A percentile compares a stretch with the other conserved stretches of the same genome.
Conservation (phyloP, 176 grass and related monocot species). For the Phoenix dactylifera region DNA sequence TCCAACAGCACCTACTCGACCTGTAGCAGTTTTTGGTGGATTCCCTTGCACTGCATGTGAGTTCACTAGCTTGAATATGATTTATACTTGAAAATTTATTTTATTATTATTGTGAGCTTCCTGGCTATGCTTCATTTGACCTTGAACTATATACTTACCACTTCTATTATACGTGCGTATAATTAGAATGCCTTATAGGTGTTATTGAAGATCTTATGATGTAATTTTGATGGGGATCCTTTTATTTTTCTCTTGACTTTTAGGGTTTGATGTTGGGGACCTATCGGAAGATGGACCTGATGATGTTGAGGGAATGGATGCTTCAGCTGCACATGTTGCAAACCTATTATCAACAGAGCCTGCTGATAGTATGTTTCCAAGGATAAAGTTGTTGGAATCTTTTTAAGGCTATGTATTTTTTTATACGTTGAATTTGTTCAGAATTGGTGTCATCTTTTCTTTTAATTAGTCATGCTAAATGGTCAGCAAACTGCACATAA, state of each 20-base stretch:
- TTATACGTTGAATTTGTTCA: no score
- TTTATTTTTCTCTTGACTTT: conserved; percentile 1
- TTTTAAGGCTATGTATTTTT: no score
- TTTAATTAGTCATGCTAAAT: not conserved
- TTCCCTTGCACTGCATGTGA: conserved; percentile 22
- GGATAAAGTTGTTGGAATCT: no score
- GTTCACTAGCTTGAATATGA: not conserved
- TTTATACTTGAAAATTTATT: not conserved
- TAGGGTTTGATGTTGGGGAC: conserved; percentile 93
- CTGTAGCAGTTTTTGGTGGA: conserved; percentile 18
- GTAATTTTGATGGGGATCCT: no score
- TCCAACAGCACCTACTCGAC: conserved; percentile 12
- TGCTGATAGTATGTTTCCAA: conserved; percentile 51
- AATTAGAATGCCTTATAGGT: no score
- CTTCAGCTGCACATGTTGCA: conserved; percentile 84
- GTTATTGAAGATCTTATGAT: no score
- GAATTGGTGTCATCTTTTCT: no score
- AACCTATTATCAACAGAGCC: conserved; percentile 94
- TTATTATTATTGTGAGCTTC: no score
- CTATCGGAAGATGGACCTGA: conserved; percentile 70
- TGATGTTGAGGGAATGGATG: conserved; percentile 83
- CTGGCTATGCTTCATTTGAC: no score
- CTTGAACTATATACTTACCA: no score
- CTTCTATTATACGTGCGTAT: no score
- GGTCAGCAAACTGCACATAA: not conserved